Percentiles rank a stretch among this genome's conserved stretches.
phyloP scores from a whole-genome alignment of 2,329 filamentous ascomycete genomes.

The Camptophora hylomeconis region DNA sequence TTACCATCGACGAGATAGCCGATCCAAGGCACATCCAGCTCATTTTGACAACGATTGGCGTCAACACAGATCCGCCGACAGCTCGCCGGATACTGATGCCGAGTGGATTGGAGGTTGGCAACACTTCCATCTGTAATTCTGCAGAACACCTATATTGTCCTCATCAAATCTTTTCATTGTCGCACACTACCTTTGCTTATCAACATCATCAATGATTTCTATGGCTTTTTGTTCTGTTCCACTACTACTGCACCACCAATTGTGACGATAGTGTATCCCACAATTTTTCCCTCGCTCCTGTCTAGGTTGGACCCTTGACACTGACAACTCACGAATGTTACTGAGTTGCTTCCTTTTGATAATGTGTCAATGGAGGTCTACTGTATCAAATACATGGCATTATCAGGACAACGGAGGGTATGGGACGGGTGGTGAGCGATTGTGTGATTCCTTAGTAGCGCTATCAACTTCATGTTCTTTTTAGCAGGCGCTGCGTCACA shows the following conservation, averaged over 20 bases:
- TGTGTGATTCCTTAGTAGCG: too few species aligned
- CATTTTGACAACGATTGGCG: constrained; percentile 37
- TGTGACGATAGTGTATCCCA: too few species aligned
- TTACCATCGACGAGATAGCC: constrained; percentile 23
- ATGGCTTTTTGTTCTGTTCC: too few species aligned
- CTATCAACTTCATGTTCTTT: too few species aligned
- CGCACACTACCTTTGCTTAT: constrained; percentile 7
- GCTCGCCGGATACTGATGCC: constrained; percentile 45
- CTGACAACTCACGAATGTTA: constrained; percentile 17
- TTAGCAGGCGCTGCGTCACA: too few species aligned
- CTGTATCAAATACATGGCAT: too few species aligned
- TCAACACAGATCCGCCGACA: constrained; percentile 21
- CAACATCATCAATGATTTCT: constrained; percentile 10
- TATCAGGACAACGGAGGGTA: too few species aligned
- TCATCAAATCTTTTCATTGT: constrained; percentile 13
- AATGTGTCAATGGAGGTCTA: constrained; percentile 19
- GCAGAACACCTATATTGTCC: constrained; percentile 12
- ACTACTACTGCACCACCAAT: constrained; percentile 11
- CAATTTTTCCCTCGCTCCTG: constrained; percentile 14
- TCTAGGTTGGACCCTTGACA: constrained; percentile 18
- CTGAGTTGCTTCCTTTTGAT: constrained; percentile 11
- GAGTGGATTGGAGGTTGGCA: constrained; percentile 95
- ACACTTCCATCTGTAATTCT: constrained; percentile 49
- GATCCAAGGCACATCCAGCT: constrained; percentile 23
- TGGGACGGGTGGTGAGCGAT: too few species aligned